Percentiles rank a stretch among this genome's conserved stretches.
Conservation (phyloP, 1,139 yeast genomes). For the Saccharomyces uvarum region DNA sequence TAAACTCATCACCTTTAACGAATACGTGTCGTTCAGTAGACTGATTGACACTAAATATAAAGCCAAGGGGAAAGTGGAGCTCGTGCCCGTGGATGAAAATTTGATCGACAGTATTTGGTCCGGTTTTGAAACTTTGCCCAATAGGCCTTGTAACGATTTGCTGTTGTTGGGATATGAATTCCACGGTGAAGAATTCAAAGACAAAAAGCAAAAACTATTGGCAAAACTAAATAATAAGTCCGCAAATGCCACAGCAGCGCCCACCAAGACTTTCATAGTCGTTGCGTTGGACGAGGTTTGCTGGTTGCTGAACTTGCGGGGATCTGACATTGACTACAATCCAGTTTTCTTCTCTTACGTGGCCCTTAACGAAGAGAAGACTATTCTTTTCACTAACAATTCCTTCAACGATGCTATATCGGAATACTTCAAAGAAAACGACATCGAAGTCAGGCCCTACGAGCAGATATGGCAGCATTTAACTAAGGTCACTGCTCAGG, state of each 20-base stretch:
- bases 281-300: conserved; percentile 86
- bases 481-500: conserved; percentile 19
- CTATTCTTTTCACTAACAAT: conserved; percentile 55
- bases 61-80: conserved; percentile 39
- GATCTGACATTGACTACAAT: conserved; percentile 75
- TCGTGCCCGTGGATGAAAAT: conserved; percentile 61
- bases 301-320: conserved; percentile 85
- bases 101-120: conserved; percentile 75
- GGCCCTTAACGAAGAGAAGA: conserved; percentile 46
- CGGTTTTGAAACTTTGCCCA: conserved; percentile 43
- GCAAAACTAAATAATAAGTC: conserved; percentile 34
- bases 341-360: conserved; percentile 87
- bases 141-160: conserved; percentile 39
- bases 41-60: conserved; percentile 28
- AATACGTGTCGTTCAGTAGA: conserved; percentile 34
- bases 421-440: conserved; percentile 29
- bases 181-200: conserved; percentile 42
- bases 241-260: conserved; percentile 16
- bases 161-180: conserved; percentile 39
- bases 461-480: conserved; percentile 49
- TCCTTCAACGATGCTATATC: conserved; percentile 28
- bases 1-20: conserved; percentile 50
- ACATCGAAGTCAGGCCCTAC: conserved; percentile 47
- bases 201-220: conserved; percentile 34
- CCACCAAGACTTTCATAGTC: conserved; percentile 40